Evolutionary conservation across 2,329 filamentous ascomycete genomes (phyloP), one percentile per base, ranked within the genome.

Genomic region (Talaromyces sp.): DNA sequence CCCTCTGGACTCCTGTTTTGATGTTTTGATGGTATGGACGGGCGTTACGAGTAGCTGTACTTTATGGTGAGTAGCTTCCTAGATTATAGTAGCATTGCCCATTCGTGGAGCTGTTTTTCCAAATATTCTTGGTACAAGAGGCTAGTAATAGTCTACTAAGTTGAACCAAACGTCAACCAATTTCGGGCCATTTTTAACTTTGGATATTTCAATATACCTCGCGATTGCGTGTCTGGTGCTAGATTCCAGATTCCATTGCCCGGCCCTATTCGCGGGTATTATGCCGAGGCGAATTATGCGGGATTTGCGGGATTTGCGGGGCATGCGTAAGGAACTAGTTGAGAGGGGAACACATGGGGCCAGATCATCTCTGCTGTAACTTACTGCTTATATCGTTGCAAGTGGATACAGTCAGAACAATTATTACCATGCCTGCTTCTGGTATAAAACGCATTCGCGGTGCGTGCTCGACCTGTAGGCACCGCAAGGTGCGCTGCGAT

Each of bases 391-490:
- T n/a, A n/a, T 38, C 6, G 2, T 38, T 38, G 35, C 35, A n/a
- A 5, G 14, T 38, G 35, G 17, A 38, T n/a, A 8, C 7, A n/a
- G 8, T 3, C 6, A 5, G 8, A 7, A n/a, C 35, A n/a, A 38
- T n/a, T 38, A 38, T 17, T 17, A 38, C 6, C 14, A 69, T 67
- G 19, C 68, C 43, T 50, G 19, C 19, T 26, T 50, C 43, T 50
- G 19, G 43, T 26, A 50, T 50, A 21, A 50, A 69, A 61, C 66
- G 72, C 58, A 69, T 71, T 3, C 67, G 68, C 8, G 69, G 65
- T 24, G 72, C 71, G 0, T 75, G 73, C 49, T 67, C 65, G 11
- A 69, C 67, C 65, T 75, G 72, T 35, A 72, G 71, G 59, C 66
- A 71, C 55, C 68, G 71, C 46, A 71, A 71, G 51, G 68, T 75